Conservation (phyloP, 2,329 filamentous ascomycete genomes). For the Ramularia collo-cygni region DNA sequence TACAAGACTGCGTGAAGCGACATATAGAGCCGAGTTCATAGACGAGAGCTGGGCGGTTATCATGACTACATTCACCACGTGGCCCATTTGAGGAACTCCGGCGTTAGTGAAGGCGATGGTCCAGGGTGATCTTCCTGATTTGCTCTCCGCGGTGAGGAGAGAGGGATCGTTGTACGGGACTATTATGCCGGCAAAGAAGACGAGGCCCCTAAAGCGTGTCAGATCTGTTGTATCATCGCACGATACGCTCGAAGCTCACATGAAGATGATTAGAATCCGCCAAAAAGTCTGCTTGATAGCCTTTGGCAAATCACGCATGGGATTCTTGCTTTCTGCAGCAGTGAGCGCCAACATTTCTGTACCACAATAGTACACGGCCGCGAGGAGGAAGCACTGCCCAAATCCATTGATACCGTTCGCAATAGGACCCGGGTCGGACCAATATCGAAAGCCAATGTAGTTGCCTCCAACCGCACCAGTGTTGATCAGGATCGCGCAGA, state of each 20-base stretch:
- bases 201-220: too few species aligned
- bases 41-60: slow-evolving; percentile 55
- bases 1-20: slow-evolving; percentile 50
- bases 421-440: slow-evolving; percentile 11
- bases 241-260: slow-evolving; percentile 24
- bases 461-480: slow-evolving; percentile 34
- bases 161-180: too few species aligned
- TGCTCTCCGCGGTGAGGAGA: slow-evolving; percentile 41
- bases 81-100: slow-evolving; percentile 59
- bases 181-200: slow-evolving; percentile 18
- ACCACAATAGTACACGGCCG: slow-evolving; percentile 46
- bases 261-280: slow-evolving; percentile 28
- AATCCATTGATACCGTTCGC: slow-evolving; percentile 25
- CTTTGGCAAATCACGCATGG: slow-evolving; percentile 36
- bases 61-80: slow-evolving; percentile 70
- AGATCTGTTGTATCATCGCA: too few species aligned
- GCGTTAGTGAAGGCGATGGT: slow-evolving; percentile 66
- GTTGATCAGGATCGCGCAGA: slow-evolving; percentile 50
- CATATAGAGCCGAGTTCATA: slow-evolving; percentile 52
- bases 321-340: slow-evolving; percentile 46
- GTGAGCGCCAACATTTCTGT: slow-evolving; percentile 48
- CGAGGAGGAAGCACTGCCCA: slow-evolving; percentile 28
- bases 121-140: slow-evolving; percentile 46
- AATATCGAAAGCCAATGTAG: slow-evolving; percentile 24
- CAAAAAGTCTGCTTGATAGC: slow-evolving; percentile 28